These are phyloP conservation scores for Pseudoscleropodium purum DNA, from an alignment of 225 moss, liverwort and hornwort species.

Conservation along the genomic window DNA sequence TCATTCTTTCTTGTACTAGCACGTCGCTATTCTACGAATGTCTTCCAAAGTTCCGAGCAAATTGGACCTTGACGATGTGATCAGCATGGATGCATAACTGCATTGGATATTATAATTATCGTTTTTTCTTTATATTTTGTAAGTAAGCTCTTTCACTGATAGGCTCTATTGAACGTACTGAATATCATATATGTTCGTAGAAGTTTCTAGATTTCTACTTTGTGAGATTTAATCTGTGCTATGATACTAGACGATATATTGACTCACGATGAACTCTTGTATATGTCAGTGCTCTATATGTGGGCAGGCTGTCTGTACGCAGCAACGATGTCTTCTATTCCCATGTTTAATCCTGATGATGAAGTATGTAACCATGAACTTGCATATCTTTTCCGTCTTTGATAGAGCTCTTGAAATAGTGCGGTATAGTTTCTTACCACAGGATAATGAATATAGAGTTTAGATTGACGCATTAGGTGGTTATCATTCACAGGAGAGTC, in stretches of 20 bases:
- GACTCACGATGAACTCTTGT: neutral
- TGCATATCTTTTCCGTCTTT: neutral
- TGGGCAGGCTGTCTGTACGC: constrained; percentile 81
- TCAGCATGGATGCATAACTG: constrained; percentile 97
- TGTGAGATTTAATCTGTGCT: neutral
- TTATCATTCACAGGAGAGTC: neutral
- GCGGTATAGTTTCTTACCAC: neutral
- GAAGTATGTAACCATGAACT: constrained; percentile 24
- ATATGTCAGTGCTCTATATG: constrained; percentile 64
- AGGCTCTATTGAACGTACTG: neutral
- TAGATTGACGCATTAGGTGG: neutral
- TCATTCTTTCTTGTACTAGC: neutral
- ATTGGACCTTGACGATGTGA: constrained; percentile 38
- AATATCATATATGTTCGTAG: neutral
- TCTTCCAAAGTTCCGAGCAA: neutral
- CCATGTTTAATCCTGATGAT: constrained; percentile 47
- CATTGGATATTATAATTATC: constrained; percentile 85
- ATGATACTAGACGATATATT: neutral
- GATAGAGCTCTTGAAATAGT: neutral
- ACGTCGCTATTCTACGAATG: neutral
- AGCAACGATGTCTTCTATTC: constrained; percentile 69
- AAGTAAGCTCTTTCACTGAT: constrained; percentile 12
- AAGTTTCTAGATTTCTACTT: neutral
- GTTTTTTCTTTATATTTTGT: constrained; percentile 78
- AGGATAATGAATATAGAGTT: neutral